Percentiles rank a stretch among this genome's conserved stretches.
Conservation (phyloP, 768 basidiomycete species). For the Amanita rubescens region DNA sequence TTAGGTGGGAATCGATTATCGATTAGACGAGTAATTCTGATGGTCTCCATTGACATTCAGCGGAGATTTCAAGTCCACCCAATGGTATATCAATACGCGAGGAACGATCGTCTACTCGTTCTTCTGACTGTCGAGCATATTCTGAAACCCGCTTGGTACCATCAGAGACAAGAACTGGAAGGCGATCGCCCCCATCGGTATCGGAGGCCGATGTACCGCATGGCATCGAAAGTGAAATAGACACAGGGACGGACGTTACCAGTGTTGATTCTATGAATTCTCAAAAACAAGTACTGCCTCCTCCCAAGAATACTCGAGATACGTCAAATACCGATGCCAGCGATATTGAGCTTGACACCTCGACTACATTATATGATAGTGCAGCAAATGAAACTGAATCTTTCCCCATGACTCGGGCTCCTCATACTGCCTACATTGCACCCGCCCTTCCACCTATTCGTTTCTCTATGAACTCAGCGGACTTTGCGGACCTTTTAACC, state of each 20-base stretch:
- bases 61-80: no score
- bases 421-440: constrained; percentile 73
- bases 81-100: background rate
- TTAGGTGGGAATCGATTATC: background rate
- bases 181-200: constrained; percentile 43
- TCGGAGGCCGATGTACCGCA: constrained; percentile 66
- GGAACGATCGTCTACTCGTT: background rate
- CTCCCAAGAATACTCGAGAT: constrained; percentile 8
- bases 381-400: constrained; percentile 46
- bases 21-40: background rate
- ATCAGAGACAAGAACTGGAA: constrained; percentile 15
- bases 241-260: constrained; percentile 51
- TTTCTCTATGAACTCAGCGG: constrained; percentile 78
- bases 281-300: background rate
- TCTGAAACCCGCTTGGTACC: background rate
- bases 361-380: constrained; percentile 28
- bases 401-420: constrained; percentile 57
- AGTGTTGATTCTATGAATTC: constrained; percentile 24
- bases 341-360: constrained; percentile 18
- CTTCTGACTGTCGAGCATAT: background rate
- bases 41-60: no score
- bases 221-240: constrained; percentile 66
- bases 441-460: constrained; percentile 86
- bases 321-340: background rate
- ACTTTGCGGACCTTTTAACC: constrained; percentile 71